phyloP scores from a whole-genome alignment of 768 basidiomycete species.

The Ramaria sp. region DNA sequence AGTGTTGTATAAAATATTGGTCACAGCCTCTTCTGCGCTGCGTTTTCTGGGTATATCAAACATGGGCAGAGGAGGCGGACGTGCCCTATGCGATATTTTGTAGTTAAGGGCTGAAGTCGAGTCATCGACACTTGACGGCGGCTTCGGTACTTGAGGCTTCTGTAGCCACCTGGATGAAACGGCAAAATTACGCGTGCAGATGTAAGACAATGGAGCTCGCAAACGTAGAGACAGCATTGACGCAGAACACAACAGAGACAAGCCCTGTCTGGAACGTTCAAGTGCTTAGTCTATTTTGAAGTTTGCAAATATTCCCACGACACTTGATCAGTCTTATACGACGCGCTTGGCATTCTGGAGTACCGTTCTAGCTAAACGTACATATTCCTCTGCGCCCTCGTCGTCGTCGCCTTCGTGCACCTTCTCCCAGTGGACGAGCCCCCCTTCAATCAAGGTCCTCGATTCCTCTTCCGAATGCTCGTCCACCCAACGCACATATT shows the following conservation, averaged over 20 bases:
- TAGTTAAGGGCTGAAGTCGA: slow-evolving; percentile 94
- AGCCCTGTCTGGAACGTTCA: no score
- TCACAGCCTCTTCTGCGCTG: slow-evolving; percentile 91
- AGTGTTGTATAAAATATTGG: slow-evolving; percentile 95
- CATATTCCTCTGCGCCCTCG: slow-evolving; percentile 47
- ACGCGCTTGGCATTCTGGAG: slow-evolving; percentile 29
- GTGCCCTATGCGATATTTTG: slow-evolving; percentile 56
- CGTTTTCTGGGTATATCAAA: slow-evolving; percentile 77
- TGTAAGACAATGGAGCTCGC: neutral
- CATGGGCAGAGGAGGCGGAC: slow-evolving; percentile 77
- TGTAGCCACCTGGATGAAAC: neutral
- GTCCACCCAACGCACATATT: slow-evolving; percentile 94
- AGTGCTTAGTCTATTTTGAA: no score
- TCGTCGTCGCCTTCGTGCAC: slow-evolving; percentile 45
- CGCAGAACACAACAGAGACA: neutral
- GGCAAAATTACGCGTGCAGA: neutral
- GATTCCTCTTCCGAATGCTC: slow-evolving; percentile 80
- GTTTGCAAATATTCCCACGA: neutral
- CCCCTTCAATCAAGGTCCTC: slow-evolving; percentile 69
- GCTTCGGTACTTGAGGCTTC: slow-evolving; percentile 34
- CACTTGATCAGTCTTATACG: neutral
- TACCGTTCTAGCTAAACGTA: slow-evolving; percentile 57
- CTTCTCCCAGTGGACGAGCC: slow-evolving; percentile 71
- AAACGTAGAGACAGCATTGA: slow-evolving; percentile 2
- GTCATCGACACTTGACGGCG: slow-evolving; percentile 76